phyloP scores from a whole-genome alignment of 768 basidiomycete genomes.

The Lepiota venenata region DNA sequence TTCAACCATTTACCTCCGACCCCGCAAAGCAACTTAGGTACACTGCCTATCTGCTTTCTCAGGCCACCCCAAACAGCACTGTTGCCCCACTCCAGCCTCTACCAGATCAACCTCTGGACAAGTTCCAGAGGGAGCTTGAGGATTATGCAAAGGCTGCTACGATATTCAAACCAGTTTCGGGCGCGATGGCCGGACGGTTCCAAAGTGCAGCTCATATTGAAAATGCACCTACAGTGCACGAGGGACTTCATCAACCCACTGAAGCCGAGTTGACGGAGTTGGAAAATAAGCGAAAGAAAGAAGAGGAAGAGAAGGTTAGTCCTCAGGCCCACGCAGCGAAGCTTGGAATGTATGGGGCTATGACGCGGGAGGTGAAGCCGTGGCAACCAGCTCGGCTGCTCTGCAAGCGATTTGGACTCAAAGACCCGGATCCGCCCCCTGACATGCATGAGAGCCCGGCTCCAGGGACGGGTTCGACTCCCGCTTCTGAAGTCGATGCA shows the following conservation, averaged over 20 bases:
- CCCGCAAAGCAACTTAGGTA: constrained; percentile 85
- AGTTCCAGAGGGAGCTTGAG: constrained; percentile 76
- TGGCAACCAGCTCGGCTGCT: constrained; percentile 87
- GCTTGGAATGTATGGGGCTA: constrained; percentile 84
- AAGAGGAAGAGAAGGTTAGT: constrained; percentile 56
- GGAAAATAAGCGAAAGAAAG: constrained; percentile 36
- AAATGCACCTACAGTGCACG: constrained; percentile 52
- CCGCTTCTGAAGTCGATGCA: constrained; percentile 20
- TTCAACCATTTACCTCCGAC: constrained; percentile 82
- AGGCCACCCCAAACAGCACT: constrained; percentile 47
- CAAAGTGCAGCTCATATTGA: constrained; percentile 78
- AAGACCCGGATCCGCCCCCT: constrained; percentile 70
- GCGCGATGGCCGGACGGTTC: constrained; percentile 94
- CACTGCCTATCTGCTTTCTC: constrained; percentile 72
- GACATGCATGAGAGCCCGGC: constrained; percentile 22
- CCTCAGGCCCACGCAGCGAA: constrained; percentile 81
- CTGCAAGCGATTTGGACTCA: constrained; percentile 92
- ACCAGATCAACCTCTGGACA: constrained; percentile 57
- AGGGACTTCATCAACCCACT: constrained; percentile 66
- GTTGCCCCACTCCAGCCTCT: constrained; percentile 48
- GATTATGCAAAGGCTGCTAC: constrained; percentile 87
- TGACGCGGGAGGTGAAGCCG: constrained; percentile 70
- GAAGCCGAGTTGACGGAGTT: constrained; percentile 41
- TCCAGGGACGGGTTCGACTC: constrained; percentile 17
- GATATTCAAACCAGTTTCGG: constrained; percentile 89